These are phyloP conservation scores for Eucalyptus virginea DNA, from an alignment of 345 rosid species.

Conservation along the genomic window DNA sequence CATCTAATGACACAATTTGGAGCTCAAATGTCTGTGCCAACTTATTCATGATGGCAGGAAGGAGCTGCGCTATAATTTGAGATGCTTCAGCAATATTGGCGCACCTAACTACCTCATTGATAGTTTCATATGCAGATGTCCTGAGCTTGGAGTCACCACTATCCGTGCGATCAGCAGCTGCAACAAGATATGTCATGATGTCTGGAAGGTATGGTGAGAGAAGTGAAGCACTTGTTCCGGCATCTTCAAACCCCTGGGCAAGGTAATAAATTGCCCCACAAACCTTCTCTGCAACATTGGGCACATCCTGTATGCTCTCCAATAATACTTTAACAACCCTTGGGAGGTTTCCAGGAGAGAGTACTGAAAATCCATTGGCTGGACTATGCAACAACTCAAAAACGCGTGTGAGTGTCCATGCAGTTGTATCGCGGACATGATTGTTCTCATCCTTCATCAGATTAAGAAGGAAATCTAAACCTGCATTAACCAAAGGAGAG, in stretches of 20 bases:
- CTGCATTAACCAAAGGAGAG: constrained; percentile 69
- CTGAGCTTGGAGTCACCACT: constrained; percentile 65
- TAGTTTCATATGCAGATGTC: constrained; percentile 75
- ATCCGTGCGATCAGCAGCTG: constrained; percentile 69
- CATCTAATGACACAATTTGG: constrained; percentile 62
- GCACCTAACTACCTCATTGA: constrained; percentile 87
- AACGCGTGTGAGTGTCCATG: constrained; percentile 88
- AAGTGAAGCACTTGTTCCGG: constrained; percentile 49
- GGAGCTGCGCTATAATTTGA: constrained; percentile 53
- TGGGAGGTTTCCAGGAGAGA: constrained; percentile 59
- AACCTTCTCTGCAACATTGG: constrained; percentile 82
- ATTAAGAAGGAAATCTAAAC: constrained; percentile 66
- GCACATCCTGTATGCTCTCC: constrained; percentile 70
- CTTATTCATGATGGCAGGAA: constrained; percentile 67
- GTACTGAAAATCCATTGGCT: constrained; percentile 53
- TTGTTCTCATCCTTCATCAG: constrained; percentile 80
- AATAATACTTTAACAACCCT: constrained; percentile 46
- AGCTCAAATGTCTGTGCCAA: constrained; percentile 65
- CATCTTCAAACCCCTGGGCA: constrained; percentile 88
- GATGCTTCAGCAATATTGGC: constrained; percentile 60
- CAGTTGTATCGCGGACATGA: constrained; percentile 93
- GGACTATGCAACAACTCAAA: constrained; percentile 88
- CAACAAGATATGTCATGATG: constrained; percentile 49
- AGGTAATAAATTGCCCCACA: constrained; percentile 94
- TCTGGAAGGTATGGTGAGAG: constrained; percentile 62